Base-by-base conservation (phyloP, 2,329 filamentous ascomycete genomes). In the Botrytis porri region DNA sequence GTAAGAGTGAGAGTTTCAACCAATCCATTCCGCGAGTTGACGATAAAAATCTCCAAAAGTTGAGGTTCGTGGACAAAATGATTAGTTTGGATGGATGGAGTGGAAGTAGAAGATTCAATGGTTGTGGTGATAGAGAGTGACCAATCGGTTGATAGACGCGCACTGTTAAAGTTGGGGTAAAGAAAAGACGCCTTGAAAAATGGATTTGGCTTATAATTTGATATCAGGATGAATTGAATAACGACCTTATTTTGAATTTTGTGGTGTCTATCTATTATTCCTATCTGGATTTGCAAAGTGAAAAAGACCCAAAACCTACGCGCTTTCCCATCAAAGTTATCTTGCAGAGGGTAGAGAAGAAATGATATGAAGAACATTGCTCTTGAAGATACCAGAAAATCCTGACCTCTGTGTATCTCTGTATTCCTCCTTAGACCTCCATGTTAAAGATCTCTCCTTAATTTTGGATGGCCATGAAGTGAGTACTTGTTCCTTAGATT, bases 1-100 rank as follows among this genome's bases (percentile, higher is more conserved):
- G 73, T 62, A 73, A 59, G 60, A 73, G 69, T 61, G 32, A 66
- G 25, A 48, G n/a, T 60, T 32, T 75, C 70, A 71, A 64, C 77
- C 74, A 76, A 75, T 78, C 77, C 77, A 79, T 79, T 73, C 73
- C 76, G 76, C 71, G 73, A 48, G 73, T 70, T 45, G 57, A 43
- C 25, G 57, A 70, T 60, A 29, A 25, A 25, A 51, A 51, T 37
- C 20, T 62, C 29, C 6, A 29, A 63, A 62, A 32, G 32, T 63
- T 45, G 69, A 70, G 57, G 57, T 63, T 65, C n/a, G 73, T 73
- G 65, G 29, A 22, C 37, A 57, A 63, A 63, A 35, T 61, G 43
- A 64, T 51, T 70, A 41, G 45, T 54, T 63, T 43, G 61, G 63
- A 45, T 48, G 59, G 25, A 51, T 60, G 67, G n/a, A 71, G 25